Percentiles rank a stretch among this genome's conserved stretches.
Evolutionary conservation across 768 basidiomycete genomes (phyloP).

Genomic region (Tephrocybe sp.): DNA sequence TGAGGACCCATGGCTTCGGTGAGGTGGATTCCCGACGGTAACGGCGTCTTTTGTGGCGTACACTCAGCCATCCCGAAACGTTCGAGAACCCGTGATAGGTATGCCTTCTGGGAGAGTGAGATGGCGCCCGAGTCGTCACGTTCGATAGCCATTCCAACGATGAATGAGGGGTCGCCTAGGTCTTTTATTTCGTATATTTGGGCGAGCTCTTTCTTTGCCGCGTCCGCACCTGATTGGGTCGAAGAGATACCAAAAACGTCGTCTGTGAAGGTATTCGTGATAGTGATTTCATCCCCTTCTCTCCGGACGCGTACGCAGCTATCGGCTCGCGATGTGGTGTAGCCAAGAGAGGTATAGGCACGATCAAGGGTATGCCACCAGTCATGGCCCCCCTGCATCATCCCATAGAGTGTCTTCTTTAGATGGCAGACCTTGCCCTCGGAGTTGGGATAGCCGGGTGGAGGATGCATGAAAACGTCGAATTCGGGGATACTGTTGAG

Average conservation of each 20-base stretch:
- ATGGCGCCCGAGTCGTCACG: background rate
- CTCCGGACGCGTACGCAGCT: background rate
- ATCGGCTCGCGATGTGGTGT: background rate
- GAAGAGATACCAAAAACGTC: background rate
- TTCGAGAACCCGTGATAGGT: background rate
- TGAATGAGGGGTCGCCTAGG: background rate
- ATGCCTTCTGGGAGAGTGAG: background rate
- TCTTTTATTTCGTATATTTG: background rate
- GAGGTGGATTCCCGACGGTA: background rate
- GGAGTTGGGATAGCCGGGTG: too few relatives aligned
- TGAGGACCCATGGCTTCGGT: background rate
- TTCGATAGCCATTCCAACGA: background rate
- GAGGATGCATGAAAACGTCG: constrained; percentile 1
- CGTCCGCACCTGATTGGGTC: background rate
- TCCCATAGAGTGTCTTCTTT: too few relatives aligned
- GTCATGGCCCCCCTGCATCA: background rate
- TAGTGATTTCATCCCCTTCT: background rate
- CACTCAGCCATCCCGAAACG: background rate
- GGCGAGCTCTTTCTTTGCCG: background rate
- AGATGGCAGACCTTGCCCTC: too few relatives aligned
- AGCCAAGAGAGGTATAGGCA: background rate
- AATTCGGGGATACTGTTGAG: constrained; percentile 26
- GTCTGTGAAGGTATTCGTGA: background rate
- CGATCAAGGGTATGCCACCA: background rate
- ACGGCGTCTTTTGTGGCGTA: background rate